Base-by-base conservation (phyloP, 2,329 filamentous ascomycete species). In the Phialocephala subalpina region DNA sequence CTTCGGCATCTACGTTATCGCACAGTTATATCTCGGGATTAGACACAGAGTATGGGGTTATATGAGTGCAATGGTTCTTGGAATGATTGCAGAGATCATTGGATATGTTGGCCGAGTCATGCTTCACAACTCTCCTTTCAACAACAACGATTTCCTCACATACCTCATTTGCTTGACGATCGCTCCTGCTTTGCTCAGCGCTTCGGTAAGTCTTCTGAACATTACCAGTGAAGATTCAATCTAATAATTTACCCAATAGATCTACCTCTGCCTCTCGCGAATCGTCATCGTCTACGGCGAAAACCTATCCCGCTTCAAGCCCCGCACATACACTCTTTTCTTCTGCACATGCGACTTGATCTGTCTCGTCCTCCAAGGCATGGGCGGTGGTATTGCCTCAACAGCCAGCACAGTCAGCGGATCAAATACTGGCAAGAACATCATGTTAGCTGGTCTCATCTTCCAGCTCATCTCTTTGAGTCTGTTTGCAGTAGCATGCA, bases 201-300 rank as follows among this genome's bases (percentile, higher is more conserved):
- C 87, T 69, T 83, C 82, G 3, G 67, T 72, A 66, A 57, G 64
- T 65, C n/a, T 16, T 33, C 2, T n/a, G 7, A 14, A 12, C 27
- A 55, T n/a, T n/a, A n/a, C n/a, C n/a, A n/a, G n/a, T n/a, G n/a
- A n/a, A n/a, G n/a, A n/a, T n/a, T n/a, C n/a, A n/a, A n/a, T n/a
- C n/a, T n/a, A n/a, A n/a, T n/a, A n/a, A n/a, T n/a, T n/a, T 36
- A 45, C 22, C 12, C 49, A 53, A 25, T 18, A 64, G 75, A 84
- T 90, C 76, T 90, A 90, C 79, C 83, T 90, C 68, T 72, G 88
- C 64, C 79, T 79, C 3, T 85, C 86, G 42, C 84, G 87, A 60
- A 81, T 88, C 67, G 83, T 88, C 63, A 74, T 85, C n/a, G 80
- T 81, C 58, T 85, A 87, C 62, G 87, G 87, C 6, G 75, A 78